Percentiles rank a stretch among this genome's conserved stretches.
phyloP scores from a whole-genome alignment of 2,329 filamentous ascomycete genomes.

The Ascosphaera aggregata region DNA sequence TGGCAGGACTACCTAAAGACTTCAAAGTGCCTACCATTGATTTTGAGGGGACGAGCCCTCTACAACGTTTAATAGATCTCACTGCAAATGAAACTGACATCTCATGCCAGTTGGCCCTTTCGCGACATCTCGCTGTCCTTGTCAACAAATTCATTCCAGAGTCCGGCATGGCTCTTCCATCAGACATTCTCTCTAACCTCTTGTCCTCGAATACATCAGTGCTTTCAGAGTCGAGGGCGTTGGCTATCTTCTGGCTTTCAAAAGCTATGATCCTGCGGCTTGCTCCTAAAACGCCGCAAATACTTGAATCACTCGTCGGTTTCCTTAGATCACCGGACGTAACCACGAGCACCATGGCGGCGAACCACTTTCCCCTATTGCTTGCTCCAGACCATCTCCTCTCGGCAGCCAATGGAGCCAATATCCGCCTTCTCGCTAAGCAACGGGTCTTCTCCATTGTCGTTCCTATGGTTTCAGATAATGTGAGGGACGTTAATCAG shows the following conservation, averaged over 20 bases:
- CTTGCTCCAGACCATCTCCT: conserved; percentile 37
- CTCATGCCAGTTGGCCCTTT: conserved; percentile 17
- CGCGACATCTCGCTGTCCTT: conserved; percentile 19
- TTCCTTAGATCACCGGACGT: conserved; percentile 21
- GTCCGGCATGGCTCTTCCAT: conserved; percentile 11
- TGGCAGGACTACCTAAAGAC: conserved; percentile 27
- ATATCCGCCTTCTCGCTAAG: conserved; percentile 36
- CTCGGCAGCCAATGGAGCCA: conserved; percentile 35
- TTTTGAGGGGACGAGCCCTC: conserved; percentile 12
- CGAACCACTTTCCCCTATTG: conserved; percentile 34
- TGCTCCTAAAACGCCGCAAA: conserved; percentile 22
- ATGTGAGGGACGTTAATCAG: conserved; percentile 23
- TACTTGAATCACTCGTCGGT: conserved; percentile 27
- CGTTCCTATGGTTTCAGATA: conserved; percentile 30
- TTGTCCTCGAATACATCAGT: conserved; percentile 2
- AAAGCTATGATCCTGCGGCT: conserved; percentile 36
- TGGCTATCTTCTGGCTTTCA: conserved; percentile 30
- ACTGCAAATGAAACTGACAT: conserved; percentile 12
- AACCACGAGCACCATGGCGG: conserved; percentile 26
- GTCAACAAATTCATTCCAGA: conserved; percentile 19
- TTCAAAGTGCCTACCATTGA: conserved; percentile 12
- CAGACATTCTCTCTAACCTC: conserved; percentile 13
- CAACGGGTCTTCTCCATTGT: conserved; percentile 39
- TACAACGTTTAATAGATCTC: conserved; percentile 15
- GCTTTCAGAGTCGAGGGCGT: conserved; percentile 6